Percentiles rank a stretch among this genome's conserved stretches.
phyloP scores from a whole-genome alignment of 179 eudicot genomes.

The Vitellaria paradoxa region DNA sequence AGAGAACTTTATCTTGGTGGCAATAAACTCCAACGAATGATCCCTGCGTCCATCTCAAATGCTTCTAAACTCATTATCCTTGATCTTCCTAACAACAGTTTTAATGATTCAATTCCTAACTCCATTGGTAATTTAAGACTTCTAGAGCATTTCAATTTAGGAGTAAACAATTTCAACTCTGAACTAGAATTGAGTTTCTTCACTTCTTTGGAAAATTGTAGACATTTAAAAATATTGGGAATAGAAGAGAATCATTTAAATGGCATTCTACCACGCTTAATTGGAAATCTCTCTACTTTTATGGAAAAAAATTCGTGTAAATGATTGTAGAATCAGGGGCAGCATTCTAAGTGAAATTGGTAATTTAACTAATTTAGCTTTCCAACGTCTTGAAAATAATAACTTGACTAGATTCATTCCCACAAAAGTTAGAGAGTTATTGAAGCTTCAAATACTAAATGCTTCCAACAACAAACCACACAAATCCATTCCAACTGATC shows the following conservation, averaged over 20 bases:
- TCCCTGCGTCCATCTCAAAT: background rate
- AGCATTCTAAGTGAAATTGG: background rate
- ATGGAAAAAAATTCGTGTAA: background rate
- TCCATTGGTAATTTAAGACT: background rate
- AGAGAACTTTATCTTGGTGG: background rate
- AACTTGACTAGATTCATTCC: background rate
- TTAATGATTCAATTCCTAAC: background rate
- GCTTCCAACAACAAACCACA: background rate
- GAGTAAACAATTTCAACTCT: background rate
- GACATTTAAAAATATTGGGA: background rate
- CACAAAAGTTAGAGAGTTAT: background rate
- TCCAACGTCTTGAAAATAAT: background rate
- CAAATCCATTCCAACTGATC: background rate
- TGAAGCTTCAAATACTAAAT: background rate
- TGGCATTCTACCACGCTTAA: background rate
- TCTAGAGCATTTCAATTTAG: background rate
- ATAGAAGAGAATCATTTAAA: background rate
- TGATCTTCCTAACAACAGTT: background rate
- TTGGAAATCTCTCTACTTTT: conserved; percentile 9
- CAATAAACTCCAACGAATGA: background rate
- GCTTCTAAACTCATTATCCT: background rate
- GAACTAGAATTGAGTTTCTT: background rate
- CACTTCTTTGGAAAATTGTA: background rate
- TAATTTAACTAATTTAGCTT: background rate
- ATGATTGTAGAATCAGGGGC: background rate